phyloP scores from a whole-genome alignment of 2,329 filamentous ascomycete species.

The Orbilia ellipsospora region DNA sequence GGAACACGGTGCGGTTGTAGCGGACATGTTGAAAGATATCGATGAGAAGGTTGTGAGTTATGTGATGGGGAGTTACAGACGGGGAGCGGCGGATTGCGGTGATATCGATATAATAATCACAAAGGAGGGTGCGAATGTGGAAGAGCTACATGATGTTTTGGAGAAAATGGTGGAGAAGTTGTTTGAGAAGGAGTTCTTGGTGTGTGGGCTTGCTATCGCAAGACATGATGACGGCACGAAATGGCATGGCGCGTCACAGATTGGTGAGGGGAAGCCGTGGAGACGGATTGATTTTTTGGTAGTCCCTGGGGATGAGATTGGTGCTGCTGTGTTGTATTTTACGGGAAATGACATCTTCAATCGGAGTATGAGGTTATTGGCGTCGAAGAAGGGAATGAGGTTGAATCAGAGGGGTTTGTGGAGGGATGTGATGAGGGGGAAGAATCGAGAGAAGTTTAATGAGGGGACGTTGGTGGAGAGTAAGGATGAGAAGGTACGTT shows the following conservation, averaged over 20 bases:
- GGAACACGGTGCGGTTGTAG: slow-evolving; percentile 74
- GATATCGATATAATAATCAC: slow-evolving; percentile 88
- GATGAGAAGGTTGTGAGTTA: slow-evolving; percentile 76
- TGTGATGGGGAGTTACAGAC: slow-evolving; percentile 84
- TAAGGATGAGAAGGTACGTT: slow-evolving; percentile 71
- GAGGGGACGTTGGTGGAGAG: slow-evolving; percentile 79
- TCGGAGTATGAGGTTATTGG: slow-evolving; percentile 81
- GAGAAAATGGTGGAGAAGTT: slow-evolving; percentile 73
- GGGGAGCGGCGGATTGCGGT: slow-evolving; percentile 77
- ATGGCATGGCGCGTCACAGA: slow-evolving; percentile 76
- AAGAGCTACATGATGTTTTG: slow-evolving; percentile 67
- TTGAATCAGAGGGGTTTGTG: slow-evolving; percentile 87
- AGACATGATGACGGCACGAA: slow-evolving; percentile 66
- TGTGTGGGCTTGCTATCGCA: slow-evolving; percentile 68
- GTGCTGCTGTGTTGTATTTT: slow-evolving; percentile 91
- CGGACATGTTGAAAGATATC: slow-evolving; percentile 68
- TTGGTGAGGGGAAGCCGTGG: slow-evolving; percentile 54
- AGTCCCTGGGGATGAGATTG: slow-evolving; percentile 81
- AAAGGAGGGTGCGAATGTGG: slow-evolving; percentile 68
- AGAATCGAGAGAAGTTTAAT: slow-evolving; percentile 70
- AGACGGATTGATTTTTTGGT: slow-evolving; percentile 73
- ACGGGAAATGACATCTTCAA: slow-evolving; percentile 97
- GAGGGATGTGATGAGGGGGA: slow-evolving; percentile 73
- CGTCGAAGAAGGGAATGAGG: slow-evolving; percentile 82
- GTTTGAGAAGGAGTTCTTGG: slow-evolving; percentile 72